Conservation (phyloP, 441 rosid species). For the Populus trichocarpa region DNA sequence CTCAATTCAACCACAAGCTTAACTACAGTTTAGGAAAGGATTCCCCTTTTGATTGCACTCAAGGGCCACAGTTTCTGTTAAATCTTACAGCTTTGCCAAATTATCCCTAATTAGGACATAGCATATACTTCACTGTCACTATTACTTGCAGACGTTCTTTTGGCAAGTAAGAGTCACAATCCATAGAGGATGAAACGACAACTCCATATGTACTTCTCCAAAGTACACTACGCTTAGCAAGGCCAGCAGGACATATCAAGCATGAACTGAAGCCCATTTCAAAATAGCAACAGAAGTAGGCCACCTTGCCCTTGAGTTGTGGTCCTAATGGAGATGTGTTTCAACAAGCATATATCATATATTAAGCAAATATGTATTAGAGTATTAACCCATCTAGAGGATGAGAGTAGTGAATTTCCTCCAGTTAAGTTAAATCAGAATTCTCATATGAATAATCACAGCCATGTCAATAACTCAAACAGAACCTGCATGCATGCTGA, state of each 20-base stretch:
- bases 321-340: not conserved
- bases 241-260: not conserved
- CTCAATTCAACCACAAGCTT: not conserved
- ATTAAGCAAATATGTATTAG: not conserved
- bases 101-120: not conserved
- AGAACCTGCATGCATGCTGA: not conserved
- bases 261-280: not conserved
- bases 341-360: not conserved
- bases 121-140: not conserved
- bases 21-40: not conserved
- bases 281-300: not conserved
- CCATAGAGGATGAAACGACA: not conserved
- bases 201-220: not conserved
- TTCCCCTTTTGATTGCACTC: not conserved
- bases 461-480: slow-evolving; percentile 1
- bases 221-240: not conserved
- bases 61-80: not conserved
- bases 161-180: not conserved
- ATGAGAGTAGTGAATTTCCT: not conserved
- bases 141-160: not conserved
- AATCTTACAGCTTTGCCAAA: not conserved
- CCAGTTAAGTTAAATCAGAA: not conserved
- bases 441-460: not conserved
- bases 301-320: not conserved
- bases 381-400: not conserved